Base-by-base conservation (phyloP, 2,329 filamentous ascomycete species). In the Madurella mycetomatis region DNA sequence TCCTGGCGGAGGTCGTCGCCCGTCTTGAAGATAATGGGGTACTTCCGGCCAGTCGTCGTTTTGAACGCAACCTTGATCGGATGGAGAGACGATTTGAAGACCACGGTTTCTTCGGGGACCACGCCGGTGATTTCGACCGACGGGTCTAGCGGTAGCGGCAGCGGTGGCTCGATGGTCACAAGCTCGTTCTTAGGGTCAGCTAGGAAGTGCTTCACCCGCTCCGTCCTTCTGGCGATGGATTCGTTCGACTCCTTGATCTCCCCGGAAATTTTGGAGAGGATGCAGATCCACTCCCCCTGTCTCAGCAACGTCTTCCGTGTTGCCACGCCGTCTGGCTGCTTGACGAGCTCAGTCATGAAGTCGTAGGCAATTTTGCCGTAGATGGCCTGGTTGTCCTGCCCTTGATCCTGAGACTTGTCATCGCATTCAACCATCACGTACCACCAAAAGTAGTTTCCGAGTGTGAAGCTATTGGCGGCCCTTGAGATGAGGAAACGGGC, bases 371-470 rank as follows among this genome's bases (percentile, higher is more conserved):
- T 89, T 64, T 92, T 91, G 30, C 89, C 87, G 70, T 96, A 99
- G 16, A 97, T 84, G 58, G 89, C 88, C 44, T 89, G 87, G 66
- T 92, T 87, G 53, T 86, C 84, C 4, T 83, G 77, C 18, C 84
- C 80, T 63, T 92, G 89, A 42, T 90, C 87, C 3, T 84, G 83
- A 60, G 87, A 91, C 55, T 79, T 77, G 68, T 96, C 92, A 63
- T 95, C 90, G 62, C 92, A 95, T 72, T 99, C 95, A 1, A 99
- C 94, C 85, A 96, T 96, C 2, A 99, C 79, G 70, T 97, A 99
- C 94, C 94, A 99, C 69, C 96, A 90, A 51, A 99, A 83, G 72
- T 95, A 96, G 68, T 95, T 99, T 31, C 92, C 94, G 1, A 99
- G 80, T 56, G 88, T 86, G 65, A 96, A 89, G 66, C 95, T 97